Base-by-base conservation (phyloP, 768 basidiomycete genomes). In the Xerocomellus dryophilus region DNA sequence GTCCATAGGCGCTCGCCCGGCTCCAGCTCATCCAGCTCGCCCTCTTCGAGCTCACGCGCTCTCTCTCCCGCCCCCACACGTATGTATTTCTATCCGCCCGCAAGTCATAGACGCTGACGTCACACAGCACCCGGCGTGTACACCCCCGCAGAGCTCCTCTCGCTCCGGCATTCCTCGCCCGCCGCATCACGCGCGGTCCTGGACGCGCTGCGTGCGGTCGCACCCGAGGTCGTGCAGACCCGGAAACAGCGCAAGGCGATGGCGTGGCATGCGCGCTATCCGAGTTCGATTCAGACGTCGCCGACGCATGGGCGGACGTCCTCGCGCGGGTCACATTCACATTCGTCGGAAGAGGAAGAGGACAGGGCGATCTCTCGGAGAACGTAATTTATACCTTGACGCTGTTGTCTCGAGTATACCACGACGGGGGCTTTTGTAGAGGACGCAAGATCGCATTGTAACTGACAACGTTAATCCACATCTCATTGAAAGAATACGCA, bases 1-100 rank as follows among this genome's bases (percentile, higher is more conserved):
- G 53, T 78, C 0, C 76, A 79, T 47, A 73, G 67, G 56, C 73
- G 77, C 31, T 44, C 50, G 1, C 60, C 31, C 43, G 49, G 59
- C 18, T 54, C 70, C 18, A 27, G 32, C 27, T 54, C 52, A 18
- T 61, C 64, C 21, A 42, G 56, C 2, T 62, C 64, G 4, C 58
- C 61, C 23, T 23, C 61, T 20, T 58, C 50, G 27, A 57, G 55
- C 36, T 9, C 54, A 5, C 53, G 50, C n/a, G 27, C 51, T 3
- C 43, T 46, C 27, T 56, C 61, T 0, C 34, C 42, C 18, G 23
- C 40, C 5, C 25, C 50, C 7, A 12, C 57, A 43, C 39, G 53
- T 54, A 43, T 27, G 54, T 62, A 7, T n/a, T n/a, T n/a, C n/a
- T n/a, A n/a, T 7, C 38, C 5, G 3, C 8, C 7, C 23, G 23